phyloP scores from a whole-genome alignment of 306 rosid species.

The Begonia loranthoides region DNA sequence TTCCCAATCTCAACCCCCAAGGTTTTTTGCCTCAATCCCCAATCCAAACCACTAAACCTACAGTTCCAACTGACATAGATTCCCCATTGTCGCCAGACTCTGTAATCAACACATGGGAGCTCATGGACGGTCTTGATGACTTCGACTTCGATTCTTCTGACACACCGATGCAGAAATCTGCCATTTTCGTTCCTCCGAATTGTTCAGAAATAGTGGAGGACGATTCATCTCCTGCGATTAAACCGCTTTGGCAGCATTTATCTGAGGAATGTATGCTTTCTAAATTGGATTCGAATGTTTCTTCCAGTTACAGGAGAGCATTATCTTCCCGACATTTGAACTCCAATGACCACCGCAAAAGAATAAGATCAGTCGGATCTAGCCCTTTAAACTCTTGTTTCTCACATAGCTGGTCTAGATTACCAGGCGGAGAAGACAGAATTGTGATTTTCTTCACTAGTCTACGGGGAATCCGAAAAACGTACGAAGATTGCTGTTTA shows the following conservation, averaged over 20 bases:
- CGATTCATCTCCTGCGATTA: slow-evolving; percentile 14
- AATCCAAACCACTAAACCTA: slow-evolving; percentile 4
- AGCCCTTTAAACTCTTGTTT: slow-evolving; percentile 30
- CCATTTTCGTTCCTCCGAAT: slow-evolving; percentile 23
- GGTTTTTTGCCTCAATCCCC: not conserved
- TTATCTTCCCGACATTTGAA: slow-evolving; percentile 49
- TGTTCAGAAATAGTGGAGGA: slow-evolving; percentile 13
- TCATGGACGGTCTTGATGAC: slow-evolving; percentile 52
- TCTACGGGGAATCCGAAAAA: slow-evolving; percentile 71
- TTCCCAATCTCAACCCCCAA: slow-evolving; percentile 15
- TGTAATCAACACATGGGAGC: slow-evolving; percentile 90
- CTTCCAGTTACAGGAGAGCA: slow-evolving; percentile 54
- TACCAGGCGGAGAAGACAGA: slow-evolving; percentile 38
- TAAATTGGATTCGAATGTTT: slow-evolving; percentile 67
- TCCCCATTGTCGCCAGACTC: slow-evolving; percentile 63
- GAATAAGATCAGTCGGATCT: slow-evolving; percentile 31
- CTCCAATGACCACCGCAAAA: slow-evolving; percentile 10
- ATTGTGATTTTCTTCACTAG: slow-evolving; percentile 66
- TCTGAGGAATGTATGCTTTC: slow-evolving; percentile 70
- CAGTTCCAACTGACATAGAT: slow-evolving; percentile 10
- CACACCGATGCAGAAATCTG: slow-evolving; percentile 6
- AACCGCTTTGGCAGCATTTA: slow-evolving; percentile 78
- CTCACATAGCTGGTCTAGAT: slow-evolving; percentile 11
- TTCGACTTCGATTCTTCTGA: slow-evolving; percentile 14
- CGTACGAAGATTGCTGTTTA: slow-evolving; percentile 56